phyloP scores from a whole-genome alignment of 768 basidiomycete genomes.

The Naganishia antarctica region DNA sequence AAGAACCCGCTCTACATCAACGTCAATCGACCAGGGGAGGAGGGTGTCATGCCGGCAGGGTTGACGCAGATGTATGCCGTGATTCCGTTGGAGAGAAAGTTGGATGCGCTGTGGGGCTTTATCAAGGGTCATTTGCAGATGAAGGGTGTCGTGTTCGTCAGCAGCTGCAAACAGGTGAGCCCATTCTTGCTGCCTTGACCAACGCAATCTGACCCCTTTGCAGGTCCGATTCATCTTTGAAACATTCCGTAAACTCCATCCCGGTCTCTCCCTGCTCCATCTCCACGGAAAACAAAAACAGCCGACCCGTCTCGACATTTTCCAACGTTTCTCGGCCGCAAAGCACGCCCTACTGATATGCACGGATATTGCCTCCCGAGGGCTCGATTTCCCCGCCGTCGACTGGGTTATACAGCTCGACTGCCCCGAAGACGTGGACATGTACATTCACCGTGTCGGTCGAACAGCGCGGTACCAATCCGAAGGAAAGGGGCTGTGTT shows the following conservation, averaged over 20 bases:
- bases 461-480: slow-evolving; percentile 90
- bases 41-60: slow-evolving; percentile 60
- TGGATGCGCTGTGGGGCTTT: slow-evolving; percentile 88
- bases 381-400: slow-evolving; percentile 90
- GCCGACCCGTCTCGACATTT: slow-evolving; percentile 74
- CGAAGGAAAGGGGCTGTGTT: slow-evolving; percentile 74
- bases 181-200: not conserved
- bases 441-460: slow-evolving; percentile 94
- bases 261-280: slow-evolving; percentile 85
- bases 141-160: slow-evolving; percentile 90
- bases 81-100: slow-evolving; percentile 76
- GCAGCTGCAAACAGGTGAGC: slow-evolving; percentile 80
- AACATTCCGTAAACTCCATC: slow-evolving; percentile 91
- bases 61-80: slow-evolving; percentile 87
- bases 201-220: not conserved
- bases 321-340: slow-evolving; percentile 72
- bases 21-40: slow-evolving; percentile 49
- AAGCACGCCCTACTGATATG: slow-evolving; percentile 84
- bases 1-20: slow-evolving; percentile 72
- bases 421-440: slow-evolving; percentile 93
- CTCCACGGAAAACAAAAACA: slow-evolving; percentile 97
- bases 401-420: slow-evolving; percentile 97
- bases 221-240: slow-evolving; percentile 86
- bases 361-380: slow-evolving; percentile 92
- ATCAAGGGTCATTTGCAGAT: slow-evolving; percentile 86